These are phyloP conservation scores for Cryptococcus depauperatus DNA, from an alignment of 1,284 basidiomycete species.

Conservation along the genomic window DNA sequence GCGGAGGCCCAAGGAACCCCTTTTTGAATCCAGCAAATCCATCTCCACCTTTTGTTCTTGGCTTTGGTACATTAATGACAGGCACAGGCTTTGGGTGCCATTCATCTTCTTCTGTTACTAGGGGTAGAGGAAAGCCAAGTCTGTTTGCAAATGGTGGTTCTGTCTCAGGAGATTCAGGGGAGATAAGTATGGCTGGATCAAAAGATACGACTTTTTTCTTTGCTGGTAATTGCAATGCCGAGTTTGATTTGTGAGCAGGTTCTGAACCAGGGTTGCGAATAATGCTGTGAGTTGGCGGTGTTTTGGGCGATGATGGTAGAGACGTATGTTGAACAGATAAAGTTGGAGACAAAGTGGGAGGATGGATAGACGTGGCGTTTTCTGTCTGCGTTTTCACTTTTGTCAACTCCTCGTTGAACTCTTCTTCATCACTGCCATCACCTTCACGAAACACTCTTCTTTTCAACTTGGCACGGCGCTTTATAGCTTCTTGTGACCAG, in stretches of 20 bases:
- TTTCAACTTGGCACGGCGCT: constrained; percentile 25
- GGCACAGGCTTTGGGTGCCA: constrained; percentile 24
- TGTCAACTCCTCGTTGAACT: neutral
- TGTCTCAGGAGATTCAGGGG: constrained; percentile 25
- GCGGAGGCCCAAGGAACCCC: constrained; percentile 24
- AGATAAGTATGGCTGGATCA: constrained; percentile 33
- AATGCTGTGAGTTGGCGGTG: neutral
- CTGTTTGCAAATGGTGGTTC: neutral
- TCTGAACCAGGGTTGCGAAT: constrained; percentile 1
- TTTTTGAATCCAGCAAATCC: constrained; percentile 35
- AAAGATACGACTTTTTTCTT: constrained; percentile 37
- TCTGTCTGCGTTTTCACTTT: neutral
- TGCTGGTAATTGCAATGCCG: constrained; percentile 33
- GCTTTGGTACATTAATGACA: constrained; percentile 25
- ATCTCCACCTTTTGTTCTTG: constrained; percentile 10
- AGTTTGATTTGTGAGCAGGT: constrained; percentile 14
- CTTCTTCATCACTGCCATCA: neutral
- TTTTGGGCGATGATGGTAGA: neutral
- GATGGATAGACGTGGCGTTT: neutral
- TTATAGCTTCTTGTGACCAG: constrained; percentile 27
- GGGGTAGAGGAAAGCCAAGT: constrained; percentile 26
- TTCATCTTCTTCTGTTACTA: constrained; percentile 5
- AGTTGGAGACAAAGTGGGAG: neutral
- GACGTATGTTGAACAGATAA: neutral
- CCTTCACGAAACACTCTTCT: constrained; percentile 26